These are phyloP conservation scores for Aspergillus coremiiformis DNA, from an alignment of 495 filamentous ascomycete genomes.

Conservation along the genomic window DNA sequence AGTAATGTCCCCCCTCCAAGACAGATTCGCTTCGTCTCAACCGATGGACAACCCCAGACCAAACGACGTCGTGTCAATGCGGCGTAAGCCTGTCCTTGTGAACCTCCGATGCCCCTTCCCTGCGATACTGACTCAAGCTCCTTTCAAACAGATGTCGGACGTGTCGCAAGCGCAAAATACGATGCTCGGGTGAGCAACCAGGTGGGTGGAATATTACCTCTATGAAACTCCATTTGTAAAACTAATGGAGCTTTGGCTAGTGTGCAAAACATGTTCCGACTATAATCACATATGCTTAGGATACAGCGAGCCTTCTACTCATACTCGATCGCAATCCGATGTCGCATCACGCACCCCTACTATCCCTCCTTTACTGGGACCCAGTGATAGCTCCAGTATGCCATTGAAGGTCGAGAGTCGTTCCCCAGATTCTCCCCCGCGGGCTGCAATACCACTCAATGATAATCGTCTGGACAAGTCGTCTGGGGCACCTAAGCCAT, in stretches of 20 bases:
- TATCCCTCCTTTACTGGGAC: slow-evolving; percentile 13
- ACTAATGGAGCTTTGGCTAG: slow-evolving; percentile 15
- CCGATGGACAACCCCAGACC: slow-evolving; percentile 71
- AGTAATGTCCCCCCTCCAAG: slow-evolving; percentile 32
- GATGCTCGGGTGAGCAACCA: slow-evolving; percentile 72
- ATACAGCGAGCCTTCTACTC: slow-evolving; percentile 66
- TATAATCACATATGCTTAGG: slow-evolving; percentile 66
- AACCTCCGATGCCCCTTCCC: slow-evolving; percentile 6
- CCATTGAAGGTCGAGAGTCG: slow-evolving; percentile 21
- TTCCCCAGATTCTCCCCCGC: slow-evolving; percentile 22
- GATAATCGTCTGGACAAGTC: slow-evolving; percentile 11
- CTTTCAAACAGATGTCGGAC: slow-evolving; percentile 56
- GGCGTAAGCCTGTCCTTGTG: slow-evolving; percentile 48
- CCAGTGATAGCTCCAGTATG: slow-evolving; percentile 13
- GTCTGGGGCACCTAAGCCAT: slow-evolving; percentile 10
- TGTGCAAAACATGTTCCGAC: slow-evolving; percentile 67
- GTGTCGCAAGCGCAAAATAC: slow-evolving; percentile 75
- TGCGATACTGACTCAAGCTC: slow-evolving; percentile 3
- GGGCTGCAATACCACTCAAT: slow-evolving; percentile 5
- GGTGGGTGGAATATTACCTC: slow-evolving; percentile 20
- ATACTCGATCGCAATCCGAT: slow-evolving; percentile 34
- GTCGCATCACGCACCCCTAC: slow-evolving; percentile 22
- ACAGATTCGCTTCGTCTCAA: slow-evolving; percentile 71
- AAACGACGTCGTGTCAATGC: slow-evolving; percentile 76
- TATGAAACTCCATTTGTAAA: background rate